Conservation (phyloP, 2,329 filamentous ascomycete genomes). For the Fusarium sp. region DNA sequence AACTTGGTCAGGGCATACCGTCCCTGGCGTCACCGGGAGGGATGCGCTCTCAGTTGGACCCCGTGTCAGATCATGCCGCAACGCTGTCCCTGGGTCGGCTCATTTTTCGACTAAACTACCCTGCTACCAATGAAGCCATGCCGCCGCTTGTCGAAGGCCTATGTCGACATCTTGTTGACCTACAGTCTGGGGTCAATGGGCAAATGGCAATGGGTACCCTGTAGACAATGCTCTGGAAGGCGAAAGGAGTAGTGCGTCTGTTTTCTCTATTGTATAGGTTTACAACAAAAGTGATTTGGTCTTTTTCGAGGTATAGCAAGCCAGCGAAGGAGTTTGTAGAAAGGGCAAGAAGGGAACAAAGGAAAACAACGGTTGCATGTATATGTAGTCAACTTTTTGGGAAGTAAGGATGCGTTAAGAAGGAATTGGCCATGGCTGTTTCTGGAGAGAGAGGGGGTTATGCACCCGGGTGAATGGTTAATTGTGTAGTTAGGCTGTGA, state of each 20-base stretch:
- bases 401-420: neutral
- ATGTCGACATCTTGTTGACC: conserved; percentile 36
- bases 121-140: conserved; percentile 30
- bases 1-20: conserved; percentile 35
- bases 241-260: neutral
- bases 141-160: conserved; percentile 41
- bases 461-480: neutral
- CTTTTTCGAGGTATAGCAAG: conserved; percentile 1
- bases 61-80: conserved; percentile 29
- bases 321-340: conserved; percentile 39
- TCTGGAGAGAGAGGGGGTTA: neutral
- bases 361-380: neutral
- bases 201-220: conserved; percentile 3
- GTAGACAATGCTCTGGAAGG: neutral
- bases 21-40: conserved; percentile 29
- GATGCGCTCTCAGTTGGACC: conserved; percentile 26
- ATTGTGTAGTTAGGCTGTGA: neutral
- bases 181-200: conserved; percentile 15
- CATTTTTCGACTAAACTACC: conserved; percentile 40
- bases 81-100: conserved; percentile 30
- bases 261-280: neutral
- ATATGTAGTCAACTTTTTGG: neutral
- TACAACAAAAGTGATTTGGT: conserved; percentile 20
- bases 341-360: conserved; percentile 6
- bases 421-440: neutral